Conservation (phyloP, 192 early-diverging fungal species). For the Diversispora epigaea region DNA sequence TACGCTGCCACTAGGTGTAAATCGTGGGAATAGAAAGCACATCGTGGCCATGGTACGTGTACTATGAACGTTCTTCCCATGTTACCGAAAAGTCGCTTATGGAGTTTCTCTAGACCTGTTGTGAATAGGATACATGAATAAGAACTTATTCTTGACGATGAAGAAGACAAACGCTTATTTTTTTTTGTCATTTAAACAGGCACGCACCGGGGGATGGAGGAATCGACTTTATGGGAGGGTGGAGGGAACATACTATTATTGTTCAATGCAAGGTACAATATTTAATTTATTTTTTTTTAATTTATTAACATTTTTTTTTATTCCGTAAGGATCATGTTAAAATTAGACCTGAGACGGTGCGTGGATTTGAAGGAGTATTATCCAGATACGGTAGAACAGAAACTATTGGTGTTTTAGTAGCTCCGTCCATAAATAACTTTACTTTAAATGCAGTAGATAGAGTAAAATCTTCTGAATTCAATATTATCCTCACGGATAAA, state of each 20-base stretch:
- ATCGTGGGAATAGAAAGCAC: background rate
- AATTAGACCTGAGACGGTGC: background rate
- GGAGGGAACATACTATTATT: too few relatives aligned
- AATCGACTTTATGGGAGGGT: too few relatives aligned
- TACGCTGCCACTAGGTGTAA: background rate
- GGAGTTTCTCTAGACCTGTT: background rate
- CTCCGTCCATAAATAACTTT: background rate
- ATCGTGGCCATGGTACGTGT: background rate
- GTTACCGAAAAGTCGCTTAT: background rate
- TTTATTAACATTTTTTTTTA: background rate
- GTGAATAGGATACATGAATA: background rate
- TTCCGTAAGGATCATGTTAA: background rate
- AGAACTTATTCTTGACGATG: background rate
- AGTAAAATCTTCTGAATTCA: constrained; percentile 4
- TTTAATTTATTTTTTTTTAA: too few relatives aligned
- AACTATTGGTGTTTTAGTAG: constrained; percentile 16
- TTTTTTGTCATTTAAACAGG: too few relatives aligned
- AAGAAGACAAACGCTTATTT: too few relatives aligned
- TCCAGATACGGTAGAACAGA: background rate
- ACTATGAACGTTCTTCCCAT: background rate
- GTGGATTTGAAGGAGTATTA: constrained; percentile 4
- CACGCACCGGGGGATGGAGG: too few relatives aligned
- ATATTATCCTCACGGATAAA: constrained; percentile 23
- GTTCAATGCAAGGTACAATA: too few relatives aligned
- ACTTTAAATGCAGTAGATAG: background rate